phyloP scores from a whole-genome alignment of 345 rosid genomes.

The Odontarrhena argentea region DNA sequence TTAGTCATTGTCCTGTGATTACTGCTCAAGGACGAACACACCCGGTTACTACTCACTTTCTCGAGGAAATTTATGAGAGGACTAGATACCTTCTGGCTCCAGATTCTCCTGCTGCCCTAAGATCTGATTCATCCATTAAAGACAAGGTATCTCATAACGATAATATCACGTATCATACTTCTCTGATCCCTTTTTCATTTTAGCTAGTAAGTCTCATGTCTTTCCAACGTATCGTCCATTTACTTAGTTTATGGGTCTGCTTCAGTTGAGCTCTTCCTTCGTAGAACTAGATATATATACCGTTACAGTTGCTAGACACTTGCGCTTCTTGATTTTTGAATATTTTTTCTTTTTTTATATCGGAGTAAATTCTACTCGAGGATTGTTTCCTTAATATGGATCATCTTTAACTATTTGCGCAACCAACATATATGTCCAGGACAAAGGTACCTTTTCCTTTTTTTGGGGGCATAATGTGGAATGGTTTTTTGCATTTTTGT shows the following conservation, averaged over 20 bases:
- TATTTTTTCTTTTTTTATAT: conserved; percentile 9
- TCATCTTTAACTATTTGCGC: conserved; percentile 10
- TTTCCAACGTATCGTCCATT: conserved; percentile 11
- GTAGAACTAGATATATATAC: neutral
- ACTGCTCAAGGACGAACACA: conserved; percentile 89
- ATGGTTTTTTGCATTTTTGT: conserved; percentile 1
- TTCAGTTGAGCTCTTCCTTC: neutral
- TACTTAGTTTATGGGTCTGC: conserved; percentile 1
- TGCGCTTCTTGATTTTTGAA: conserved; percentile 6
- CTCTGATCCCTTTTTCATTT: conserved; percentile 6
- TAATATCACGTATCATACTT: conserved; percentile 6
- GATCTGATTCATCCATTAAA: conserved; percentile 52
- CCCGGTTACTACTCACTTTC: conserved; percentile 75
- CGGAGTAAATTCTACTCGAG: neutral
- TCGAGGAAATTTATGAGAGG: conserved; percentile 84
- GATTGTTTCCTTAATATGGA: conserved; percentile 16
- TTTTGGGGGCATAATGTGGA: conserved; percentile 1
- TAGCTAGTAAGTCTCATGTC: conserved; percentile 11
- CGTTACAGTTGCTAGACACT: conserved; percentile 10
- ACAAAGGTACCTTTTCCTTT: neutral
- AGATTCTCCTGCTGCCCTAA: conserved; percentile 82
- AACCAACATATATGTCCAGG: neutral
- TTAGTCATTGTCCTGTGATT: conserved; percentile 86
- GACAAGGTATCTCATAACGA: conserved; percentile 52
- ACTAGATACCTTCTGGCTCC: conserved; percentile 67